Base-by-base conservation (phyloP, 1,284 basidiomycete species). In the Apiotrichum siamense region DNA sequence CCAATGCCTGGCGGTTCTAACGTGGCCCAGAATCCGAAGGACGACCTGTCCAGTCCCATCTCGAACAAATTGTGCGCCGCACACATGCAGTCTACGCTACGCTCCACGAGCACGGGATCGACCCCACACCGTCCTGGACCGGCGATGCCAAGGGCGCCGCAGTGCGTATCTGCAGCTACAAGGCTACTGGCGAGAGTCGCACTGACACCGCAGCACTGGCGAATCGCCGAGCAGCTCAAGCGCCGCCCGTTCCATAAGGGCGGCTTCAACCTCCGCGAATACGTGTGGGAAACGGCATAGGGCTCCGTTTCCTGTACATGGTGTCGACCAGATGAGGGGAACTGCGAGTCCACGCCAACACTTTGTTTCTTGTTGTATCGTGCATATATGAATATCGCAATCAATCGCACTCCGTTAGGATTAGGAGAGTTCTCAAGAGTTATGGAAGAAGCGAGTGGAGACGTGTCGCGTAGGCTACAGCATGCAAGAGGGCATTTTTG, bases 101-200 rank as follows among this genome's bases (percentile, higher is more conserved):
- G 3, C 50, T 72, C 47, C 18, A 37, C 9, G 57, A 63, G 23
- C 44, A 61, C 37, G 56, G 54, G 26, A 56, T 70, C 23, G 65
- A 69, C 49, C 49, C 62, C 1, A 49, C 54, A 36, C 66, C 68
- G 12, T 61, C 63, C 6, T 66, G 63, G 64, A 65, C 64, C 6
- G 57, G 52, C 18, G 57, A 57, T 36, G 44, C 32, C 6, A 57
- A 57, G 47, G 38, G 46, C 17, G 51, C 45, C 1, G 41, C 35
- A 7, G 55, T 52, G 31, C 41, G 49, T 41, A 4, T n/a, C n/a
- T n/a, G n/a, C n/a, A n/a, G n/a, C 3, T 6, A 1, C 7, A 24
- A 12, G 38, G 25, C 25, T 25, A 10, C 7, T 11, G 6, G 29
- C 29, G n/a, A 35, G 17, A 7, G 3, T 15, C 4, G 11, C 2